These are phyloP conservation scores for Fomitopsis schrenkii DNA, from an alignment of 1,284 basidiomycete genomes.

Conservation along the genomic window DNA sequence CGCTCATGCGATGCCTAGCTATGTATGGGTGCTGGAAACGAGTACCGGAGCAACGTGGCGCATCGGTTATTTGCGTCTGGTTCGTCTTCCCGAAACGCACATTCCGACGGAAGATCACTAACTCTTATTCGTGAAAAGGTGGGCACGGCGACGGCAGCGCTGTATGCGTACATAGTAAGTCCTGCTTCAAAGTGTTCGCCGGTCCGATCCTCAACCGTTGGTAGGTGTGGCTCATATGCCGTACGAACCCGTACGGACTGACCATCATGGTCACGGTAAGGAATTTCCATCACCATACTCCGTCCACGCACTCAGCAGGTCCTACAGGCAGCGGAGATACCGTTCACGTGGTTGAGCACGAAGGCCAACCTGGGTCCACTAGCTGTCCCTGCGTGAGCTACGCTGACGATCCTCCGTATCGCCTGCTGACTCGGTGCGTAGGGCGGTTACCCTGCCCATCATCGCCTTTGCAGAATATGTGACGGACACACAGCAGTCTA, in stretches of 20 bases:
- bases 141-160: conserved; percentile 41
- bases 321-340: conserved; percentile 38
- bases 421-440: conserved; percentile 15
- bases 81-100: conserved; percentile 15
- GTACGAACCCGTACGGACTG: conserved; percentile 41
- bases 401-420: conserved; percentile 33
- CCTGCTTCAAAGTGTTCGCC: conserved; percentile 12
- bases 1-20: conserved; percentile 19
- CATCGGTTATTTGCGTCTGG: conserved; percentile 43
- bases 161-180: conserved; percentile 41
- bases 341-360: conserved; percentile 43
- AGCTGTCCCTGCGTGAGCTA: conserved; percentile 41
- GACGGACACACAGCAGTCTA: conserved; percentile 21
- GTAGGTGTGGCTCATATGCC: conserved; percentile 38
- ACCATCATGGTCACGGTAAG: conserved; percentile 39
- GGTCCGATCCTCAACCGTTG: neutral
- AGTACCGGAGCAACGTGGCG: conserved; percentile 50
- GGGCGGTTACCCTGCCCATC: conserved; percentile 43
- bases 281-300: neutral
- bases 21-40: conserved; percentile 48
- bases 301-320: neutral
- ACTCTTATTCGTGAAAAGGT: conserved; percentile 21
- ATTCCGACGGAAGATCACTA: neutral
- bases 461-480: conserved; percentile 40
- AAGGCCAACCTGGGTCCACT: conserved; percentile 37